A percentile compares a stretch with the other conserved stretches of the same genome.
Evolutionary conservation across 176 grass and related monocot genomes (phyloP).

Genomic region (Luzula sylvatica): DNA sequence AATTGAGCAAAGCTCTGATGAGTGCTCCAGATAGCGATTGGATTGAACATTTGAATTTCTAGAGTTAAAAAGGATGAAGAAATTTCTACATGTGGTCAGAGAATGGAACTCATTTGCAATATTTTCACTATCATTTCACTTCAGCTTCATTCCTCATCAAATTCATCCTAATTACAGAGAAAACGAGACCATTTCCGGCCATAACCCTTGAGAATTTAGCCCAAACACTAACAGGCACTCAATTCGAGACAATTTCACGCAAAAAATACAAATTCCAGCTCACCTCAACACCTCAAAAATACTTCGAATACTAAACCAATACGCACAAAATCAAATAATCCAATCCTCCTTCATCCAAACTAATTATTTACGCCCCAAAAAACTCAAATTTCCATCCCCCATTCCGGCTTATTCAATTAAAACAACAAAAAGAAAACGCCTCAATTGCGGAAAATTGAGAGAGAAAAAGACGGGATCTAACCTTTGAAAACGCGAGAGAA

Average conservation of each 20-base stretch:
- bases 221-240: neutral
- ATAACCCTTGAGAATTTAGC: neutral
- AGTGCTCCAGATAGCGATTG: too few species aligned
- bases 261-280: too few species aligned
- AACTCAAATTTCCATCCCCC: neutral
- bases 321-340: neutral
- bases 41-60: too few species aligned
- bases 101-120: neutral
- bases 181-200: neutral
- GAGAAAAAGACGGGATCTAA: constrained; percentile 16
- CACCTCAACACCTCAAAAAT: neutral
- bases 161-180: neutral
- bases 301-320: neutral
- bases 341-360: neutral
- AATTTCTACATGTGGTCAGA: too few species aligned
- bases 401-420: constrained; percentile 14
- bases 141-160: neutral
- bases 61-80: too few species aligned
- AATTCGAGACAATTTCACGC: neutral
- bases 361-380: neutral
- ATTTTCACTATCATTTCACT: neutral
- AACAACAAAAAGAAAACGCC: neutral
- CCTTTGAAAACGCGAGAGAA: constrained; percentile 17
- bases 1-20: too few species aligned
- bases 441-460: neutral